A percentile compares a stretch with the other conserved stretches of the same genome.
phyloP scores from a whole-genome alignment of 257 asterid genomes.

The Buddleja alternifolia region DNA sequence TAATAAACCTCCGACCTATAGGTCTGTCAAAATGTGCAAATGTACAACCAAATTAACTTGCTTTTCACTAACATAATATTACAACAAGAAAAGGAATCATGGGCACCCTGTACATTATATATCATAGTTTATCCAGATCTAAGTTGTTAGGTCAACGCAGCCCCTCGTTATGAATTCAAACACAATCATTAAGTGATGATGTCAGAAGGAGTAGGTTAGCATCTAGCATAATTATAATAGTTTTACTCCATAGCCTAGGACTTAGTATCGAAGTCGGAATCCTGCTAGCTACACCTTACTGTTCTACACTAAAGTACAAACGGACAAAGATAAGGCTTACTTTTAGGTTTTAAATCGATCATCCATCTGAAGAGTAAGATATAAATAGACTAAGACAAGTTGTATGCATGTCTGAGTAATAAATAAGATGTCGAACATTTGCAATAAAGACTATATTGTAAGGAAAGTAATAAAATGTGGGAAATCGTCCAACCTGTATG shows the following conservation, averaged over 20 bases:
- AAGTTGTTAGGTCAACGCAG: neutral
- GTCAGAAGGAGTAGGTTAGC: conserved; percentile 1
- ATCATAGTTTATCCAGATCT: neutral
- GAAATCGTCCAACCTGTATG: conserved; percentile 65
- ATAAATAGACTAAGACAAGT: neutral
- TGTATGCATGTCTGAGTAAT: conserved; percentile 15
- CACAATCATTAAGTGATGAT: conserved; percentile 2
- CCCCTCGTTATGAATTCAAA: conserved; percentile 4
- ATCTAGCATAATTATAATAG: neutral
- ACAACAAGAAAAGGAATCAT: neutral
- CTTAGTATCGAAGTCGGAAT: neutral
- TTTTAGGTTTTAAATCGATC: neutral
- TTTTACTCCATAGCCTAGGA: conserved; percentile 19
- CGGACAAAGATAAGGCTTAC: conserved; percentile 11
- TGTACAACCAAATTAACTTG: neutral
- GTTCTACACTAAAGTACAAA: neutral
- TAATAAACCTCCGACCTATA: neutral
- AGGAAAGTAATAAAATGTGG: conserved; percentile 1
- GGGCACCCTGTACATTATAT: neutral
- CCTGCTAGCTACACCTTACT: neutral
- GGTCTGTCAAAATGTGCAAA: neutral
- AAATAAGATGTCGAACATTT: conserved; percentile 1
- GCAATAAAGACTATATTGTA: neutral
- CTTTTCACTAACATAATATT: neutral
- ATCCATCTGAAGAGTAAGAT: neutral